Evolutionary conservation across 805 yeast genomes (phyloP), one percentile per base, ranked within the genome.

Genomic region (Kazachstania bromeliacearum): DNA sequence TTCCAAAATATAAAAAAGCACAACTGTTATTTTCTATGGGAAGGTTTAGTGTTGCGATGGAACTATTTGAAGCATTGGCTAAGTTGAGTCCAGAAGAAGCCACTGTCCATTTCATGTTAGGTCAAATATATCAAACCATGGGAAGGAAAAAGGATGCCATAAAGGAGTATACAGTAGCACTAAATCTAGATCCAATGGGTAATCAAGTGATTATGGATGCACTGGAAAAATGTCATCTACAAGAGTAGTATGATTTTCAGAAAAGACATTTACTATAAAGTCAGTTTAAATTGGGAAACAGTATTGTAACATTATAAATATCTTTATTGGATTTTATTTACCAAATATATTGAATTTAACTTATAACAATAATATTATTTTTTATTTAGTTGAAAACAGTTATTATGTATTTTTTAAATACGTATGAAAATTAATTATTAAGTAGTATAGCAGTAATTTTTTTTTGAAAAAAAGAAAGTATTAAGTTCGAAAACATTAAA

Each of bases 41-140:
- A 41, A 71, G 75, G 41, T 85, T 75, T 53, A 73, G 73, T 18
- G 75, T 71, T 35, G 94, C 97, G 0, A 62, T 87, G 39, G 69
- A 67, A 26, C 83, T 77, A 53, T 82, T 92, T 53, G 87, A 83
- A 50, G 67, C 69, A 32, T 69, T 92, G 36, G 75, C 73, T 44
- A 71, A 74, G 19, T 60, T 85, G 37, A 95, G 94, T 0, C 96
- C 98, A 0, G 94, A 89, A 56, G 97, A 89, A 55, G 94, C 96
- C 0, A 78, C 85, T 36, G 95, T 89, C 19, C 97, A 89, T 58
- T 85, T 82, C 58, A 62, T 88, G 28, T 64, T 92, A 31, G 98
- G 96, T 8, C 85, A 85, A 51, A 67, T 88, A 37, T 85, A 87
- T 68, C 83, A 79, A 48, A 71, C 79, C 21, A 74, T 80, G 44